Conservation (phyloP, 2,329 filamentous ascomycete genomes). For the Thyridium curvatum region DNA sequence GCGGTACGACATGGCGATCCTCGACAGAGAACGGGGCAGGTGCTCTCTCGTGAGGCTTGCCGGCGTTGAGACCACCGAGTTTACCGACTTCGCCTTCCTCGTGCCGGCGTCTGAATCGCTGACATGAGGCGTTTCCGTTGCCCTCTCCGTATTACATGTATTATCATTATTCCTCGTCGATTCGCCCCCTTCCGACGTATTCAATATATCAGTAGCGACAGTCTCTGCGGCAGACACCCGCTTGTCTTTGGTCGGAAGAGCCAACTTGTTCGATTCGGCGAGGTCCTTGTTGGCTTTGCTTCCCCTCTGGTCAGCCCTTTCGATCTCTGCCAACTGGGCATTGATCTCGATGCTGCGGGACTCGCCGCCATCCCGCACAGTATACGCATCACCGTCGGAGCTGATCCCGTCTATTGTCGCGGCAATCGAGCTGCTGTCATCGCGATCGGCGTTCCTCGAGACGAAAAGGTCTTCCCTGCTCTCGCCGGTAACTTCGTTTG, state of each 20-base stretch:
- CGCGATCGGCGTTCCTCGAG: slow-evolving; percentile 23
- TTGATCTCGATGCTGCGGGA: slow-evolving; percentile 30
- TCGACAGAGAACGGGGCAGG: slow-evolving; percentile 67
- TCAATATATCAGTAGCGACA: slow-evolving; percentile 17
- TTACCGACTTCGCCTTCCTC: slow-evolving; percentile 8
- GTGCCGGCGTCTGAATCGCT: slow-evolving; percentile 1
- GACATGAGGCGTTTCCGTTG: slow-evolving; percentile 12
- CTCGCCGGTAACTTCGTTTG: slow-evolving; percentile 15
- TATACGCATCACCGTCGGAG: slow-evolving; percentile 24
- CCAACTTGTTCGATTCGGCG: not conserved
- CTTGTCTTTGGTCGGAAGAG: slow-evolving; percentile 5
- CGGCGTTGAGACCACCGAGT: slow-evolving; percentile 34
- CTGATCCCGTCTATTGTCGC: slow-evolving; percentile 53
- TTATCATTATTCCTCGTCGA: slow-evolving; percentile 7
- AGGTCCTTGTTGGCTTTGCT: not conserved
- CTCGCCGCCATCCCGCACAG: slow-evolving; percentile 13
- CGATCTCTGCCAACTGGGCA: slow-evolving; percentile 24
- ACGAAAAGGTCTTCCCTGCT: slow-evolving; percentile 42
- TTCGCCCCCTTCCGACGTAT: slow-evolving; percentile 9
- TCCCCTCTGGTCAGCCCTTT: slow-evolving; percentile 1
- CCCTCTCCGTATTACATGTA: slow-evolving; percentile 7
- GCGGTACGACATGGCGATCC: slow-evolving; percentile 73
- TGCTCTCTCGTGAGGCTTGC: slow-evolving; percentile 50
- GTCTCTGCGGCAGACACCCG: slow-evolving; percentile 19
- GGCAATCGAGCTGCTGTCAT: slow-evolving; percentile 45